A percentile compares a stretch with the other conserved stretches of the same genome.
Conservation (phyloP, 108 stramenopile genomes). For the Fistulifera pelliculosa region DNA sequence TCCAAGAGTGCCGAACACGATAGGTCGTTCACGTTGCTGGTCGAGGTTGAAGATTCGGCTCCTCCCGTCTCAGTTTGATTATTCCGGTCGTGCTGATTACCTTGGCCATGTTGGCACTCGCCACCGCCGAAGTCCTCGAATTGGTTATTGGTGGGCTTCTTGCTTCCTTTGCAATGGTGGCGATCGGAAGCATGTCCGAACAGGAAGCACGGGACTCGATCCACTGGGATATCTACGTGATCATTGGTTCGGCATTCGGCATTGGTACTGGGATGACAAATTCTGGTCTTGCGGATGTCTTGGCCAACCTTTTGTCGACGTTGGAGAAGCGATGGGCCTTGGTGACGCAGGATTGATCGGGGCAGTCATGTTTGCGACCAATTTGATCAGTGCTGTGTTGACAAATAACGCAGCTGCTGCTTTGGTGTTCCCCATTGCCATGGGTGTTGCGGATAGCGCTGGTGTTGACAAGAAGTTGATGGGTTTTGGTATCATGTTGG, state of each 20-base stretch:
- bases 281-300: slow-evolving; percentile 61
- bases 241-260: slow-evolving; percentile 76
- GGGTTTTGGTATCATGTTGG: slow-evolving; percentile 69
- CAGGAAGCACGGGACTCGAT: slow-evolving; percentile 79
- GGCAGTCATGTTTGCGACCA: slow-evolving; percentile 77
- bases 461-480: slow-evolving; percentile 49
- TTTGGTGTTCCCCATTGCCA: slow-evolving; percentile 77
- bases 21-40: slow-evolving; percentile 64
- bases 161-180: slow-evolving; percentile 54
- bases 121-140: slow-evolving; percentile 34
- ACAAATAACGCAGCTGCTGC: slow-evolving; percentile 88
- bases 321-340: slow-evolving; percentile 45
- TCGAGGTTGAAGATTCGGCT: slow-evolving; percentile 72
- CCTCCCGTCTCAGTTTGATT: slow-evolving; percentile 61
- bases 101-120: slow-evolving; percentile 36
- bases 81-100: slow-evolving; percentile 59
- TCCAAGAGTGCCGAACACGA: slow-evolving; percentile 42
- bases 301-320: slow-evolving; percentile 47
- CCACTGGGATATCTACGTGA: slow-evolving; percentile 75
- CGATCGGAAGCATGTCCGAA: slow-evolving; percentile 60
- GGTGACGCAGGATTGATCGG: slow-evolving; percentile 66
- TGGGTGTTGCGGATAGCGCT: slow-evolving; percentile 63
- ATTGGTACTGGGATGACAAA: slow-evolving; percentile 70
- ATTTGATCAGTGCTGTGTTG: slow-evolving; percentile 70
- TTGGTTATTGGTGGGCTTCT: slow-evolving; percentile 52